Conservation (phyloP, 1,284 basidiomycete species). For the Gymnopus androsaceus region DNA sequence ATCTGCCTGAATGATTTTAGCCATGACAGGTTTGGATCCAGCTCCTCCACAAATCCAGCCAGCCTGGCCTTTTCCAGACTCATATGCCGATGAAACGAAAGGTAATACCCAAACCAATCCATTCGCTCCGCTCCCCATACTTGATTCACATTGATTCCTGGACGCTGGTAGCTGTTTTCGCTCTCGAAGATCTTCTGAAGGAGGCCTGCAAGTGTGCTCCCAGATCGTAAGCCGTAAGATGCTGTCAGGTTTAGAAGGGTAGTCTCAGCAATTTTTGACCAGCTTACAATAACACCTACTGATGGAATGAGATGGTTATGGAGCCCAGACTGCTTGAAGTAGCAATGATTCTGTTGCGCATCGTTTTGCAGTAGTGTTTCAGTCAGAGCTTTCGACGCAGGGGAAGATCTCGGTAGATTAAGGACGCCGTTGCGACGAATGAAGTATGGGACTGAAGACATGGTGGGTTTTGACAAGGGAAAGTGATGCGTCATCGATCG, state of each 20-base stretch:
- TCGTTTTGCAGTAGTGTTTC: constrained; percentile 58
- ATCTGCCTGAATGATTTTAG: constrained; percentile 19
- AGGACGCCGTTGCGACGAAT: constrained; percentile 41
- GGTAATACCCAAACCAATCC: constrained; percentile 49
- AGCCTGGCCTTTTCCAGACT: constrained; percentile 21
- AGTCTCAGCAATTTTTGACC: constrained; percentile 3
- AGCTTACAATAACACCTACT: constrained; percentile 35
- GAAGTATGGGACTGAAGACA: constrained; percentile 13
- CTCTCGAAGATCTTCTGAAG: constrained; percentile 55
- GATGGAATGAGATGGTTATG: constrained; percentile 69
- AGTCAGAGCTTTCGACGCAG: constrained; percentile 44
- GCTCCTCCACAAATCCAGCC: constrained; percentile 18
- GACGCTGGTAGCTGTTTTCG: constrained; percentile 42
- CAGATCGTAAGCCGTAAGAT: constrained; percentile 64
- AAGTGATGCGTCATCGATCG: too few species aligned
- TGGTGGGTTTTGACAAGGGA: too few species aligned
- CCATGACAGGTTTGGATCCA: constrained; percentile 19
- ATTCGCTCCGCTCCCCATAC: constrained; percentile 54
- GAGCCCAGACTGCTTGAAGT: constrained; percentile 48
- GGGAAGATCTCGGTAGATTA: constrained; percentile 52
- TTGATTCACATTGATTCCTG: constrained; percentile 42
- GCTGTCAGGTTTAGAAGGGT: constrained; percentile 34
- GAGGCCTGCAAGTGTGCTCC: constrained; percentile 52
- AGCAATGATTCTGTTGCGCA: constrained; percentile 58
- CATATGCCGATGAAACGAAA: constrained; percentile 19